phyloP scores from a whole-genome alignment of 371 early-diverging fungal species.

The Gilbertella persicaria region DNA sequence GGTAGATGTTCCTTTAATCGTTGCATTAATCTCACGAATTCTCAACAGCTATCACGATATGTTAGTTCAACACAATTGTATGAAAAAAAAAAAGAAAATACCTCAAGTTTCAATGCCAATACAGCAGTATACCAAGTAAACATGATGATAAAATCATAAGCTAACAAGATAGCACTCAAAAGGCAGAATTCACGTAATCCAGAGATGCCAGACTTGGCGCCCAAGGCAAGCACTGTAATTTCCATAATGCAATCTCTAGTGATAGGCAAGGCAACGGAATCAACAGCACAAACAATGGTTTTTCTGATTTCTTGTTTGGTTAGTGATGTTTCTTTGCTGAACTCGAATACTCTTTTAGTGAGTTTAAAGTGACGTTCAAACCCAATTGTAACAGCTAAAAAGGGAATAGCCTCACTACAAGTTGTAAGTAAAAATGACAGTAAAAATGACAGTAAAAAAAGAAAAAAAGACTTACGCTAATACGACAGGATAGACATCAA shows the following conservation, averaged over 20 bases:
- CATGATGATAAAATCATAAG: constrained; percentile 82
- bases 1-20: constrained; percentile 3
- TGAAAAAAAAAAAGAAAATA: constrained; percentile 29
- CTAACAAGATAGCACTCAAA: constrained; percentile 76
- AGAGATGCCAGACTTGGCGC: constrained; percentile 76
- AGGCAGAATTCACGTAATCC: constrained; percentile 84
- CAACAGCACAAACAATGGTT: constrained; percentile 72
- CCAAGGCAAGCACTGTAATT: constrained; percentile 75
- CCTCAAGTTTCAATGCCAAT: constrained; percentile 85
- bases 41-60: constrained; percentile 19
- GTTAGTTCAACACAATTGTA: no score
- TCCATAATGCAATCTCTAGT: constrained; percentile 83
- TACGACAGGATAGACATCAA: constrained; percentile 74
- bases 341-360: constrained; percentile 77
- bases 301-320: constrained; percentile 57
- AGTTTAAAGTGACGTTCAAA: constrained; percentile 88
- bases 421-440: no score
- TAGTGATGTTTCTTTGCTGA: constrained; percentile 31
- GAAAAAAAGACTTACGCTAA: constrained; percentile 48
- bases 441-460: background rate
- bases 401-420: constrained; percentile 86
- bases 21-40: constrained; percentile 37
- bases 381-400: constrained; percentile 90
- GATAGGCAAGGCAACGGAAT: constrained; percentile 66
- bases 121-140: constrained; percentile 89